Evolutionary conservation across 2,329 filamentous ascomycete genomes (phyloP).

Genomic region (Coleophoma eucalyptorum): DNA sequence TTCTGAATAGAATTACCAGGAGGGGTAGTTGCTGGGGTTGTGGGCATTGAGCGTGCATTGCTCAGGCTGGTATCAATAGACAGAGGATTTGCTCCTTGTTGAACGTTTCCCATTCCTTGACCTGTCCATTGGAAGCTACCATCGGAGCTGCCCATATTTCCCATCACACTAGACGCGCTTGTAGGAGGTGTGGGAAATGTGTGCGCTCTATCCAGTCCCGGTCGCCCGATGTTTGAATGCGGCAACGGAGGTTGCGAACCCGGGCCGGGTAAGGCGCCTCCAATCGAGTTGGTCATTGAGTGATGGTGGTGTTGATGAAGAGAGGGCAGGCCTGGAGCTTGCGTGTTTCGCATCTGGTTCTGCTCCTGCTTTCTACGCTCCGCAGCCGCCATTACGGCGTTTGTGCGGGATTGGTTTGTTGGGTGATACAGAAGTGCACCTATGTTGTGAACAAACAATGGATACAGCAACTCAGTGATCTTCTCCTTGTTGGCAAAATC

Average conservation of each 20-base stretch:
- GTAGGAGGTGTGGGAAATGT: constrained; percentile 93
- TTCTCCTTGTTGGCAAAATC: constrained; percentile 99
- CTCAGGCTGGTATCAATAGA: constrained; percentile 77
- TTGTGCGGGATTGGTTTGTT: constrained; percentile 77
- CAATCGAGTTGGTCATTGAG: constrained; percentile 58
- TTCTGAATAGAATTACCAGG: constrained; percentile 73
- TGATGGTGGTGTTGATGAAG: constrained; percentile 64
- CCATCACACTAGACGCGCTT: constrained; percentile 83
- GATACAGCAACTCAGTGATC: constrained; percentile 92
- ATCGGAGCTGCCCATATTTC: constrained; percentile 67
- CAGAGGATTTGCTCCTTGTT: constrained; percentile 61
- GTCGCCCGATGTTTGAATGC: constrained; percentile 70
- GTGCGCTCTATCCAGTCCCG: constrained; percentile 77
- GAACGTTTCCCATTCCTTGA: constrained; percentile 58
- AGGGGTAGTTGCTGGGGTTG: constrained; percentile 86
- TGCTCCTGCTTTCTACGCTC: constrained; percentile 73
- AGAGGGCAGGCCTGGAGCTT: constrained; percentile 58
- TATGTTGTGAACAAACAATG: constrained; percentile 96
- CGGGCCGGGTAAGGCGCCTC: constrained; percentile 41
- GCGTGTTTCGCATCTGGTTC: constrained; percentile 59
- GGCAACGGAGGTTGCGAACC: constrained; percentile 48
- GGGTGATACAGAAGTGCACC: constrained; percentile 91
- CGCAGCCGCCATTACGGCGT: constrained; percentile 81
- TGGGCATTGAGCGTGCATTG: constrained; percentile 81
- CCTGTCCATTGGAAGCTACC: constrained; percentile 75